Evolutionary conservation across 2,329 filamentous ascomycete species (phyloP), one percentile per base, ranked within the genome.

Genomic region (Colletotrichum navitas): DNA sequence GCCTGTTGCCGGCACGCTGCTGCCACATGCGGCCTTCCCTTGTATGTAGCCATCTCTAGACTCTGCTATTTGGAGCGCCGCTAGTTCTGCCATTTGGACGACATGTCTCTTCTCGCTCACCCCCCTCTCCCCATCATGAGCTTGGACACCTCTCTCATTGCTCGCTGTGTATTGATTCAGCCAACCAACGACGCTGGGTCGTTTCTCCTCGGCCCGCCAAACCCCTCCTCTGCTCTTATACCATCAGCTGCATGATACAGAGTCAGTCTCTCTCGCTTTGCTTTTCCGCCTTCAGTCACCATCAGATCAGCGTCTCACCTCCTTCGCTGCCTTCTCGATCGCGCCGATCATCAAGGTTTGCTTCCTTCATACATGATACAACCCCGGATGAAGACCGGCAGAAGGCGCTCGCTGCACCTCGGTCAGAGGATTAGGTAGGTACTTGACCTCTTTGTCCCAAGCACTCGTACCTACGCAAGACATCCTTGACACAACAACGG

Each of bases 161-260:
- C 43, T 29, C 8, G 47, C 21, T 5, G 21, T 24, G 21, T 47
- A 8, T 47, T 47, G 18, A 56, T 56, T 63, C 58, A 36, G 43
- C 68, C 64, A 58, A 58, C 68, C 64, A 58, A 68, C 51, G 45
- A 51, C 54, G 45, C 66, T 45, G 45, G 45, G 14, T n/a, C 56
- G 32, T 45, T 62, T 58, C 36, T 62, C 36, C 45, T 65, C 29
- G 32, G n/a, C 34, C 10, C 18, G 39, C 36, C 59, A 32, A 11
- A 8, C 39, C 41, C 14, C 41, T 2, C 6, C 41, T 43, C 41
- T 43, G 41, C 5, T 43, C 41, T 4, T 41, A 41, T 16, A 7
- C 66, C 55, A 41, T 61, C 61, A 43, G 60, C 66, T 72, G 69
- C 66, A 70, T 60, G 54, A 59, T 41, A 72, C 62, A 49, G 69